Base-by-base conservation (phyloP, 2,329 filamentous ascomycete species). In the Ascocoryne sarcoides region DNA sequence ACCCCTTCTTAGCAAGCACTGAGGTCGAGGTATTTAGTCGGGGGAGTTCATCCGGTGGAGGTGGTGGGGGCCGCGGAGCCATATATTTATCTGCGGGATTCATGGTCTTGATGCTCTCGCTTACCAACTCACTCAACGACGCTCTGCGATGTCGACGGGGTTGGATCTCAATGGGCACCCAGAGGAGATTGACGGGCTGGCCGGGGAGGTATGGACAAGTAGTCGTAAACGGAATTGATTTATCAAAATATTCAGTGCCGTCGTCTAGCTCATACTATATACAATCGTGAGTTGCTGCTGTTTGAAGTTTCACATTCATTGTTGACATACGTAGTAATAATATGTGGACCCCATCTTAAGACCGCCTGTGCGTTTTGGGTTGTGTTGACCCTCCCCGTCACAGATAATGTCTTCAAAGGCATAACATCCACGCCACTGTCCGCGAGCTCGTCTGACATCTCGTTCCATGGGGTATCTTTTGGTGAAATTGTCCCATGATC, bases 401-500 rank as follows among this genome's bases (percentile, higher is more conserved):
- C 81, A 87, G 53, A 86, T 79, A 57, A 93, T 92, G 60, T 92
- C 79, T 47, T 82, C 78, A 63, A 95, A 95, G 28, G 76, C 76
- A 66, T 92, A 84, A 61, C 87, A 94, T 32, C 88, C 90, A 56
- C 80, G 79, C 88, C 88, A 95, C 61, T 86, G 78, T 47, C 79
- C 78, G 43, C 70, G 71, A 50, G 85, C 83, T 52, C 83, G 78
- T 58, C 83, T 78, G 48, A 66, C 67, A 64, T 96, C 90, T 53
- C 79, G 76, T 60, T 90, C 78, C 79, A 96, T 88, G 33, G 68
- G 69, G 68, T 95, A 90, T 36, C 77, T 69, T 57, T 74, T 78
- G 45, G 73, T 70, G 65, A 95, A 95, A 67, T 95, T 95, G 67
- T 95, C 89, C 90, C 90, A 96, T 48, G 88, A 95, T 47, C 90